A percentile compares a stretch with the other conserved stretches of the same genome.
phyloP scores from a whole-genome alignment of 768 basidiomycete genomes.

The Daedaleopsis nitida region DNA sequence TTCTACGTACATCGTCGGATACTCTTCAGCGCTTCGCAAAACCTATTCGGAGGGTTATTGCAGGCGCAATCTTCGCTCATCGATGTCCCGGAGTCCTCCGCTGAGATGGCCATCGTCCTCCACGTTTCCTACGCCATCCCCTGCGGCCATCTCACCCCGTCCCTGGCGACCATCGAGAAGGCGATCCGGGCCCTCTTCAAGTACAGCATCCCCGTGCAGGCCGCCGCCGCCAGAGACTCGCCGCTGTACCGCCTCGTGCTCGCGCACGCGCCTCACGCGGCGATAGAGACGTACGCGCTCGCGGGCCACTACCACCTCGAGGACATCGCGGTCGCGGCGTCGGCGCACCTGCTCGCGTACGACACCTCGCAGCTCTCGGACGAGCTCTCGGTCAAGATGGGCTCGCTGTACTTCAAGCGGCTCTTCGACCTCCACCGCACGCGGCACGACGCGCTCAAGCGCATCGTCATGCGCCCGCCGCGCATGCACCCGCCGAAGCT shows the following conservation, averaged over 20 bases:
- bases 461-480: not conserved
- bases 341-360: slow-evolving; percentile 39
- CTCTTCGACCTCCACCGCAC: slow-evolving; percentile 39
- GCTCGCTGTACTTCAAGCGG: slow-evolving; percentile 42
- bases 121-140: slow-evolving; percentile 33
- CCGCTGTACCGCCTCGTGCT: slow-evolving; percentile 37
- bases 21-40: not conserved
- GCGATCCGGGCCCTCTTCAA: slow-evolving; percentile 25
- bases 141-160: slow-evolving; percentile 26
- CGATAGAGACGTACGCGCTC: slow-evolving; percentile 45
- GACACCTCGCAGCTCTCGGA: slow-evolving; percentile 39
- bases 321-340: slow-evolving; percentile 39
- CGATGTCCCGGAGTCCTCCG: slow-evolving; percentile 29
- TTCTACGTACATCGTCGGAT: not conserved
- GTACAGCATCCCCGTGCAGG: slow-evolving; percentile 28
- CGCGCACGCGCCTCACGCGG: slow-evolving; percentile 34
- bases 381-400: slow-evolving; percentile 38
- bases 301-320: slow-evolving; percentile 38
- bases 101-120: slow-evolving; percentile 32
- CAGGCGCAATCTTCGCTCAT: slow-evolving; percentile 16
- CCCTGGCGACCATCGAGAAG: slow-evolving; percentile 24
- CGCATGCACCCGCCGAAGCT: not conserved
- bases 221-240: slow-evolving; percentile 26
- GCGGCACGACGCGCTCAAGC: slow-evolving; percentile 38
- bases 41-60: not conserved